phyloP scores from a whole-genome alignment of 352 stramenopile genomes.

The Globisporangium sylvaticum region DNA sequence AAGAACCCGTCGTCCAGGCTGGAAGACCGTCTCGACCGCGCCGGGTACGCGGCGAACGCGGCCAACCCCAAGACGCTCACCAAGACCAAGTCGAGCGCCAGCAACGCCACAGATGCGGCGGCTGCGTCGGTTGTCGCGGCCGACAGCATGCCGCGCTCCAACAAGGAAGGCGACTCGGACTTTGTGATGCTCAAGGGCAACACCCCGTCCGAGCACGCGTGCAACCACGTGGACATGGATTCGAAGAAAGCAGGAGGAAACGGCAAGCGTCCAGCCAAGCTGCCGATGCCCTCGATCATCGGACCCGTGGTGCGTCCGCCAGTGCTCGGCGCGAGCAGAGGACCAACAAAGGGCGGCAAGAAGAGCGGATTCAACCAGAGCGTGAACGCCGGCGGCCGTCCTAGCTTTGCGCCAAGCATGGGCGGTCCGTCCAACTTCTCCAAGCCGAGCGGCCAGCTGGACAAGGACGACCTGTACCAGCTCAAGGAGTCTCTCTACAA shows the following conservation, averaged over 20 bases:
- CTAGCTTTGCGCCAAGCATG: slow-evolving; percentile 28
- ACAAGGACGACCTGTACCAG: slow-evolving; percentile 31
- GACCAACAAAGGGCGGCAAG: slow-evolving; percentile 10
- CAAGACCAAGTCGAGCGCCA: slow-evolving; percentile 6
- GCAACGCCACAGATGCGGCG: neutral
- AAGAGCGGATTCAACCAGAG: slow-evolving; percentile 13
- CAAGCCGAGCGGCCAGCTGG: slow-evolving; percentile 23
- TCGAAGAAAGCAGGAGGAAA: slow-evolving; percentile 1
- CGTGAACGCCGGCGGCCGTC: slow-evolving; percentile 7
- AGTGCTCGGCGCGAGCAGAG: slow-evolving; percentile 1
- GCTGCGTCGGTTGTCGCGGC: neutral
- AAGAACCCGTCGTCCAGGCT: neutral
- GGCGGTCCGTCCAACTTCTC: slow-evolving; percentile 13
- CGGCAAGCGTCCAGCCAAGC: neutral
- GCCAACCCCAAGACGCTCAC: neutral
- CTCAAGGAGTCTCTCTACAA: slow-evolving; percentile 39
- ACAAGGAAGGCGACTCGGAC: slow-evolving; percentile 13
- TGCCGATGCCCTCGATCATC: slow-evolving; percentile 24
- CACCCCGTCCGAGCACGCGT: slow-evolving; percentile 26
- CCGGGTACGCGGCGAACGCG: slow-evolving; percentile 4
- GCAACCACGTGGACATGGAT: slow-evolving; percentile 9
- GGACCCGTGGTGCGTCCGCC: slow-evolving; percentile 13
- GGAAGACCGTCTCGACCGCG: slow-evolving; percentile 11
- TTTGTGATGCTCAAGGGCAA: slow-evolving; percentile 18
- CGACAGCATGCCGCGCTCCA: slow-evolving; percentile 17